These are phyloP conservation scores for Berberis thunbergii DNA, from an alignment of 164 flowering plant genomes.

Conservation along the genomic window DNA sequence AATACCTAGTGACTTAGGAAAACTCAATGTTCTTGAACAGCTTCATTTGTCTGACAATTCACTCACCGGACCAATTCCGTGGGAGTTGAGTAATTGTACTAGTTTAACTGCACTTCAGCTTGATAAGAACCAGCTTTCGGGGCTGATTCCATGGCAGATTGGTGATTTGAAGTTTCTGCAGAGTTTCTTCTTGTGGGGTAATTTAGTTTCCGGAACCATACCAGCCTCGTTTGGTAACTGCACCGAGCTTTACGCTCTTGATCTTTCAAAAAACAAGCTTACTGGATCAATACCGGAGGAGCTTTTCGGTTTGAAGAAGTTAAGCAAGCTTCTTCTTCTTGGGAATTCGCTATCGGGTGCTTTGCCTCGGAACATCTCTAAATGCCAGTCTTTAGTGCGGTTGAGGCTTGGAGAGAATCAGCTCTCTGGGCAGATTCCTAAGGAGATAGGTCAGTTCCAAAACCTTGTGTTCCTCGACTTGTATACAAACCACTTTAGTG, in stretches of 20 bases:
- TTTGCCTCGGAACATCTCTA: constrained; percentile 50
- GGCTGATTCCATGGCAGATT: constrained; percentile 70
- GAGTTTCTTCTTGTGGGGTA: constrained; percentile 90
- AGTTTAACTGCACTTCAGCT: constrained; percentile 80
- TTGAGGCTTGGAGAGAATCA: constrained; percentile 89
- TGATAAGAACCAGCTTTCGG: constrained; percentile 76
- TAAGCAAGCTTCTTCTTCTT: constrained; percentile 82
- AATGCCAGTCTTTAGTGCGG: constrained; percentile 75
- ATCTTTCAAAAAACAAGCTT: constrained; percentile 78
- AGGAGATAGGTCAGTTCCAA: constrained; percentile 75
- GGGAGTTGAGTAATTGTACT: constrained; percentile 68
- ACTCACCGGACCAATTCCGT: constrained; percentile 62
- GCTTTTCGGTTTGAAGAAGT: constrained; percentile 68
- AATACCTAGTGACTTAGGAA: constrained; percentile 77
- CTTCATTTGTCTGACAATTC: constrained; percentile 82
- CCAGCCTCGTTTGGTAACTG: constrained; percentile 79
- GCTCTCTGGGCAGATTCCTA: constrained; percentile 82
- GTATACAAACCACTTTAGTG: constrained; percentile 80
- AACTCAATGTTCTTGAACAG: constrained; percentile 60
- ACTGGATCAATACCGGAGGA: constrained; percentile 87
- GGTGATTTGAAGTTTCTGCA: constrained; percentile 71
- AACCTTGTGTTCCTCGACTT: constrained; percentile 89
- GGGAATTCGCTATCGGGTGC: constrained; percentile 73
- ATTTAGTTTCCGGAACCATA: constrained; percentile 71
- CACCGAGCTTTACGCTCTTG: constrained; percentile 71